These are phyloP conservation scores for Verticillium albo-atrum DNA, from an alignment of 2,329 filamentous ascomycete genomes.

Conservation along the genomic window DNA sequence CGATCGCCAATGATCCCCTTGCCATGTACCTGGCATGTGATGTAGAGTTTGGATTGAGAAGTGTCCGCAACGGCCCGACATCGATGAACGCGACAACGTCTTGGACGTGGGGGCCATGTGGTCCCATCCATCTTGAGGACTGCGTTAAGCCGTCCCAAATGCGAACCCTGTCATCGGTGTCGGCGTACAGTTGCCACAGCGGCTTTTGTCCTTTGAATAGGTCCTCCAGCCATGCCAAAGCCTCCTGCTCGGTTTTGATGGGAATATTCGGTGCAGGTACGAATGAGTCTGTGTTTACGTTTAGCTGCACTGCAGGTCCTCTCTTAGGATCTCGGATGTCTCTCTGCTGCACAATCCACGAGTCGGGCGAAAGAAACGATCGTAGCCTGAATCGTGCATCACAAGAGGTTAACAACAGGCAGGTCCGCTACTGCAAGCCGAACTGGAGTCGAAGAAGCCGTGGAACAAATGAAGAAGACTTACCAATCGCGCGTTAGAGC, in stretches of 20 bases:
- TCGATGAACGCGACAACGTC: background rate
- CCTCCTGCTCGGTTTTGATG: background rate
- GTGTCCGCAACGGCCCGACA: background rate
- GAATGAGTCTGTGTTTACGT: background rate
- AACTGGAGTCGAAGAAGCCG: background rate
- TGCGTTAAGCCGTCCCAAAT: background rate
- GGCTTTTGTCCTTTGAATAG: background rate
- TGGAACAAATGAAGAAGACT: background rate
- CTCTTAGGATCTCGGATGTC: background rate
- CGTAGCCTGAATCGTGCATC: background rate
- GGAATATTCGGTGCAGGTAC: background rate
- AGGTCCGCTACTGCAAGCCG: too few species aligned
- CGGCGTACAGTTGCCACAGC: background rate
- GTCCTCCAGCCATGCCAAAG: background rate
- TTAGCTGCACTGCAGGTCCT: background rate
- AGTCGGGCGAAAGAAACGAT: background rate
- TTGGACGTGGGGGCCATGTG: background rate
- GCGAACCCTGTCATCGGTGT: background rate
- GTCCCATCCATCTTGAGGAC: background rate
- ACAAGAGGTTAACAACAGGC: background rate
- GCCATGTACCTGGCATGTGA: background rate
- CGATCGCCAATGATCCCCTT: background rate
- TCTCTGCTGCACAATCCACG: background rate
- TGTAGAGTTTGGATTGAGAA: background rate
- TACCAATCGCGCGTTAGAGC: slow-evolving; percentile 6